These are phyloP conservation scores for Ascochyta rabiei DNA, from an alignment of 2,329 filamentous ascomycete genomes.

Conservation along the genomic window DNA sequence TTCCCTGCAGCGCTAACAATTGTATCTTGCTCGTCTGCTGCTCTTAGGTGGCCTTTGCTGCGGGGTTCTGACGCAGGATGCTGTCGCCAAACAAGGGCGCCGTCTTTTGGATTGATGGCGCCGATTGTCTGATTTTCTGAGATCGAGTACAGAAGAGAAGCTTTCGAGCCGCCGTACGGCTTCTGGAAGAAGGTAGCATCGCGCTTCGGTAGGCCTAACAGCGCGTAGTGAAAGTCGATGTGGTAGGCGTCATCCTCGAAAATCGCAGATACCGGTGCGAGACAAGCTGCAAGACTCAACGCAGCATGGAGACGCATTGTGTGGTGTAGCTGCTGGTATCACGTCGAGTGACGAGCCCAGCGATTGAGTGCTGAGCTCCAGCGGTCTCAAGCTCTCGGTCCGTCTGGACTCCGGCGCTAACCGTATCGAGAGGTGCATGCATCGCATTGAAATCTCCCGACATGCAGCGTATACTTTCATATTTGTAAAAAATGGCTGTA, in stretches of 20 bases:
- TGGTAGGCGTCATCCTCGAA: constrained; percentile 90
- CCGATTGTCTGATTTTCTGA: constrained; percentile 84
- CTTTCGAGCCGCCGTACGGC: constrained; percentile 79
- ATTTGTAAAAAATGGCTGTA: neutral
- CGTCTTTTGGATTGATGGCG: constrained; percentile 86
- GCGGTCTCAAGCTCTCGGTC: neutral
- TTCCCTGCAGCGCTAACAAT: constrained; percentile 75
- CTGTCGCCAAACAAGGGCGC: constrained; percentile 86
- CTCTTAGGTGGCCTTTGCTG: constrained; percentile 61
- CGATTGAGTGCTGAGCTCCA: constrained; percentile 14
- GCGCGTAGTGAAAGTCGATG: constrained; percentile 90
- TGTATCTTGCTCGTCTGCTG: constrained; percentile 79
- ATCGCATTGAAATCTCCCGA: neutral
- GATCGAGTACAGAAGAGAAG: constrained; percentile 88
- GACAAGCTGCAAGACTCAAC: constrained; percentile 45
- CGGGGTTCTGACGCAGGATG: constrained; percentile 58
- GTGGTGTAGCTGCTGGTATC: constrained; percentile 18
- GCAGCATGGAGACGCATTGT: constrained; percentile 48
- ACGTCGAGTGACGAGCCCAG: constrained; percentile 4
- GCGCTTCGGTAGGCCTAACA: constrained; percentile 81
- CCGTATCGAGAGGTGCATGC: neutral
- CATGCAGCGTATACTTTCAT: neutral
- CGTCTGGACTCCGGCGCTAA: constrained; percentile 1
- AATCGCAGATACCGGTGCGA: constrained; percentile 68
- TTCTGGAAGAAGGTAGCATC: constrained; percentile 94